Percentiles rank a stretch among this genome's conserved stretches.
phyloP scores from a whole-genome alignment of 2,329 filamentous ascomycete genomes.

The Alternaria infectoria region DNA sequence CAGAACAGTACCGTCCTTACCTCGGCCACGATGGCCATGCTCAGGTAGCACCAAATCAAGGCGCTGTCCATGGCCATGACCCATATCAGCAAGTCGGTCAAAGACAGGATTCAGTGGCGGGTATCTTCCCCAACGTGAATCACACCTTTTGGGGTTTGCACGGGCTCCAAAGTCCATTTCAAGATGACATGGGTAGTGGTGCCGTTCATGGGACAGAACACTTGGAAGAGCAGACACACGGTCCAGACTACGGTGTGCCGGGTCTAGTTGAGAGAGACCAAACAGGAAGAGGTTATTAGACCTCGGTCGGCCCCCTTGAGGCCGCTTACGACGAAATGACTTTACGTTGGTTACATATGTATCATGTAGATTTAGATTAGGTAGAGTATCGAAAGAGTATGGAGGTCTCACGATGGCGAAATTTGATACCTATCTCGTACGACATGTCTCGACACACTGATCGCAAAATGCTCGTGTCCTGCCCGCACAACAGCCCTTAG shows the following conservation, averaged over 20 bases:
- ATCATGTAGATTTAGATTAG: not conserved
- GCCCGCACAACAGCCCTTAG: not conserved
- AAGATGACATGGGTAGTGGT: conserved; percentile 32
- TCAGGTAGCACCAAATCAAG: conserved; percentile 7
- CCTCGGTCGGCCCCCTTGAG: not conserved
- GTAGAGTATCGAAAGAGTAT: not conserved
- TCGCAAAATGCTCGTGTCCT: not conserved
- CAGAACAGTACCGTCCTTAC: conserved; percentile 24
- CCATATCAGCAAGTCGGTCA: not conserved
- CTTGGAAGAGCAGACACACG: conserved; percentile 5
- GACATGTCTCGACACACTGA: not conserved
- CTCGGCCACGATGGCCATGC: not conserved
- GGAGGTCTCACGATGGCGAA: not conserved
- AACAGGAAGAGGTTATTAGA: conserved; percentile 19
- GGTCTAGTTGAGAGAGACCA: conserved; percentile 33
- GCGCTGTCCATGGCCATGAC: not conserved
- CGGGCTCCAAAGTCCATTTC: conserved; percentile 35
- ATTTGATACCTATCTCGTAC: not conserved
- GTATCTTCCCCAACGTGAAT: conserved; percentile 17
- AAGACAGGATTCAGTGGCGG: conserved; percentile 13
- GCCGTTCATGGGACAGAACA: conserved; percentile 5
- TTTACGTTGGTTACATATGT: not conserved
- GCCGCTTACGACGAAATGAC: not conserved
- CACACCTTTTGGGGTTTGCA: conserved; percentile 35
- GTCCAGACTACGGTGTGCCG: conserved; percentile 18